Conservation (phyloP, 2,329 filamentous ascomycete species). For the Biscogniauxia sp. region DNA sequence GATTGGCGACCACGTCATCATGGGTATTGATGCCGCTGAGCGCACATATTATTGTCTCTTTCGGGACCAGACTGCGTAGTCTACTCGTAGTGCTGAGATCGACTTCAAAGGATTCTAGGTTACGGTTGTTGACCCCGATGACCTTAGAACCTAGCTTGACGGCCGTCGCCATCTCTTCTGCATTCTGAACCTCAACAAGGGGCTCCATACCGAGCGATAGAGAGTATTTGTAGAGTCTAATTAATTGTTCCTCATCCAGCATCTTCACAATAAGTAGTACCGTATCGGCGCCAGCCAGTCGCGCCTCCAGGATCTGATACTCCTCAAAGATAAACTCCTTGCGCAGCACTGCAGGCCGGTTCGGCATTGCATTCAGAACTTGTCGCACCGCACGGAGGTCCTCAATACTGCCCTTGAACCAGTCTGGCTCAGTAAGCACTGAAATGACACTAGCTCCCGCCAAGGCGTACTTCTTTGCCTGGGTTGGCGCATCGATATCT, state of each 20-base stretch:
- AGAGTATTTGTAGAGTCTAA: constrained; percentile 83
- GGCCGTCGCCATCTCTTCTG: constrained; percentile 87
- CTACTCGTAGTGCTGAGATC: constrained; percentile 90
- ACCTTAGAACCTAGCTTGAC: constrained; percentile 83
- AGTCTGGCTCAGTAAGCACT: constrained; percentile 96
- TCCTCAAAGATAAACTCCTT: constrained; percentile 99
- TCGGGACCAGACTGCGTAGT: constrained; percentile 80
- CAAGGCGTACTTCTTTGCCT: constrained; percentile 87
- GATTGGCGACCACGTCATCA: constrained; percentile 83
- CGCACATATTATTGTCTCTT: constrained; percentile 85
- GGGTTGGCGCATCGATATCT: constrained; percentile 80
- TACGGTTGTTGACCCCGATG: constrained; percentile 97
- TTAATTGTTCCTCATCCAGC: constrained; percentile 73
- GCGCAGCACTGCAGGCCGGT: constrained; percentile 84
- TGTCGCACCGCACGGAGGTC: constrained; percentile 85
- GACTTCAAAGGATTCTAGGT: constrained; percentile 94
- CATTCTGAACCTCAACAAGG: constrained; percentile 92
- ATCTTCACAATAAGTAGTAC: constrained; percentile 98
- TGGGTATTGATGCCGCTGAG: constrained; percentile 90
- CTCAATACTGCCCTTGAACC: constrained; percentile 98
- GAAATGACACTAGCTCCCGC: constrained; percentile 97
- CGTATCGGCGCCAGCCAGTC: constrained; percentile 90
- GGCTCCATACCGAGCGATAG: constrained; percentile 93
- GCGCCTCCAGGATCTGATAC: constrained; percentile 94
- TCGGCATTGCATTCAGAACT: constrained; percentile 85